phyloP scores from a whole-genome alignment of 352 stramenopile genomes.

The Aphanomyces astaci region DNA sequence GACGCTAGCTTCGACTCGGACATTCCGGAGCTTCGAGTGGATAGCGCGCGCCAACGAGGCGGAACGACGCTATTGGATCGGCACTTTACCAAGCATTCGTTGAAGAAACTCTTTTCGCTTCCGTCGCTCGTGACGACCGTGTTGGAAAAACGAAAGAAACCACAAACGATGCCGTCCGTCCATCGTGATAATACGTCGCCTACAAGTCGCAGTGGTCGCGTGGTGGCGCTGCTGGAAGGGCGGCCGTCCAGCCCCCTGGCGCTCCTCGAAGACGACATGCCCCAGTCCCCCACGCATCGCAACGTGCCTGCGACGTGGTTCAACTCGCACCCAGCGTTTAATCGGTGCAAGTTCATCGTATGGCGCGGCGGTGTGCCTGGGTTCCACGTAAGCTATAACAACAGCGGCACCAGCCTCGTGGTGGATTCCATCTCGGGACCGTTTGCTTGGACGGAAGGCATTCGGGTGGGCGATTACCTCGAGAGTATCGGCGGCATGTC shows the following conservation, averaged over 20 bases:
- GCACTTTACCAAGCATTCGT: neutral
- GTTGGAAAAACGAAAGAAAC: neutral
- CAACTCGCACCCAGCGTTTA: neutral
- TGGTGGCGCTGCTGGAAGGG: neutral
- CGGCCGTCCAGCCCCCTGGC: neutral
- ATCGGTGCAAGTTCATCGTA: constrained; percentile 13
- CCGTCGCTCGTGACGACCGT: neutral
- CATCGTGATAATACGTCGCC: neutral
- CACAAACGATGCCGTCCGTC: neutral
- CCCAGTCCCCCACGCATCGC: neutral
- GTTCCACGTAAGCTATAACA: constrained; percentile 8
- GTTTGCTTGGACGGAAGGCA: constrained; percentile 7
- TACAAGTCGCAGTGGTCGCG: neutral
- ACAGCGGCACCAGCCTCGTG: constrained; percentile 3
- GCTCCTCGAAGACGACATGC: neutral
- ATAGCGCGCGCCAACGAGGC: neutral
- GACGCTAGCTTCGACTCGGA: neutral
- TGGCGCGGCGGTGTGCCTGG: constrained; percentile 2
- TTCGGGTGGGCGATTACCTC: constrained; percentile 4
- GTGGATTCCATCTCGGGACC: neutral
- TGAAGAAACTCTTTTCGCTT: neutral
- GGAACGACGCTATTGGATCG: neutral
- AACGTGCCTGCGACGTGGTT: neutral
- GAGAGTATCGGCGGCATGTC: constrained; percentile 15
- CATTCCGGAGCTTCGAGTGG: neutral